Percentiles rank a stretch among this genome's conserved stretches.
phyloP scores from a whole-genome alignment of 495 filamentous ascomycete species.

The Penicillium argentinense region DNA sequence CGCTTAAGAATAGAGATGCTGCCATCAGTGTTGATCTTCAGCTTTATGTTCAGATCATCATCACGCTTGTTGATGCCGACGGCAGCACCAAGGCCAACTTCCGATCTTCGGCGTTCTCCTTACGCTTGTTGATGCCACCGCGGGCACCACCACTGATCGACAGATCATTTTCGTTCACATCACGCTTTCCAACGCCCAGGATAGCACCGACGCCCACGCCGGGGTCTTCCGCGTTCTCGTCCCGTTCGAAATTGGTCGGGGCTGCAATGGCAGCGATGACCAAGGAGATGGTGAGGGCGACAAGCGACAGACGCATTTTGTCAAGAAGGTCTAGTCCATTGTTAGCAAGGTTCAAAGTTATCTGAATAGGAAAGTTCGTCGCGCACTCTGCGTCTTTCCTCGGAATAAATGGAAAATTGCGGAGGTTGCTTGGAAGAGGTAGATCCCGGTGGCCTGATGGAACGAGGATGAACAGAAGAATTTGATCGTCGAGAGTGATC shows the following conservation, averaged over 20 bases:
- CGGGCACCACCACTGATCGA: too few relatives aligned
- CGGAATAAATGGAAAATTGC: background rate
- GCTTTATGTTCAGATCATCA: background rate
- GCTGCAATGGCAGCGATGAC: background rate
- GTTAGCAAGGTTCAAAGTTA: background rate
- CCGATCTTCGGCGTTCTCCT: too few relatives aligned
- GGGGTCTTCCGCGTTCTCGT: background rate
- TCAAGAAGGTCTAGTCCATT: background rate
- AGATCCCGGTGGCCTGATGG: too few relatives aligned
- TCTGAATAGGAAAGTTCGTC: background rate
- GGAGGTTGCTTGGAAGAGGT: too few relatives aligned
- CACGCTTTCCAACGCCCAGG: background rate
- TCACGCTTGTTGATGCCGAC: background rate
- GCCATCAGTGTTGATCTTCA: background rate
- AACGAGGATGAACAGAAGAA: background rate
- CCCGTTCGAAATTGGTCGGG: background rate
- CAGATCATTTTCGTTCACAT: too few relatives aligned
- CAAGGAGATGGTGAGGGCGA: background rate
- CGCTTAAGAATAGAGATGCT: background rate
- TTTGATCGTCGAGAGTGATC: background rate
- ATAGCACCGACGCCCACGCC: background rate
- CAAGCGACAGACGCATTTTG: background rate
- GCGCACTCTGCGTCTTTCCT: background rate
- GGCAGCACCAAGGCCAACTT: background rate
- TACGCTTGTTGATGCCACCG: too few relatives aligned